Base-by-base conservation (phyloP, 163 green algal species). In the Prototheca wickerhamii region DNA sequence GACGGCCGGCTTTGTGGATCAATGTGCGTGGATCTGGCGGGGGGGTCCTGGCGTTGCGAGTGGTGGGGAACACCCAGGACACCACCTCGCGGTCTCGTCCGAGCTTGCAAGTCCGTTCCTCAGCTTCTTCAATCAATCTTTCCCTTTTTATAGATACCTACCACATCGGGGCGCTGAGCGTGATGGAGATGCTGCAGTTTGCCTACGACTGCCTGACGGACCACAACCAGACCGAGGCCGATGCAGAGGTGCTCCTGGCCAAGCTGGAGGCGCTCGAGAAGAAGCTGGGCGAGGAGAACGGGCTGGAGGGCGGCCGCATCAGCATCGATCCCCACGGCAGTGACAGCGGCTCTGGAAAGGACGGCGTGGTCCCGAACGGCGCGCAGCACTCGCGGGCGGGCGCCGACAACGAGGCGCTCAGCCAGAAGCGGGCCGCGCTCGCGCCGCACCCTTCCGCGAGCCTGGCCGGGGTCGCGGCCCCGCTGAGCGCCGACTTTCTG, bases 141-240 rank as follows among this genome's bases (percentile, higher is more conserved):
- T n/a, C n/a, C n/a, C n/a, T n/a, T n/a, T n/a, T n/a, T n/a, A 18
- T 1, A 54, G 46, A 61, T 40, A 81, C 89, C 74, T 63, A 78
- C 55, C 80, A 90, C 73, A 85, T 88, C 31, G 69, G 78, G 26
- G 77, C 65, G 21, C 69, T 91, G 32, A 87, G 74, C 7, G 85
- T 91, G n/a, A 63, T 76, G 29, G 84, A 91, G 73, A 91, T 84
- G 3, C 46, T 90, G n/a, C 56, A 80, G 57, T 91, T 91, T 71
- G 80, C 84, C 3, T 67, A 76, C 50, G 66, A 69, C 1, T 91
- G 83, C 64, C 31, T 44, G 12, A 61, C 55, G n/a, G 34, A 21
- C 32, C 10, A 30, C 12, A 23, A 61, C 15, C 12, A 20, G 12
- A 6, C 21, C 28, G 37, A 58, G 17, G 25, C 20, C 23, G 20